Conservation (phyloP, 768 basidiomycete species). For the Pluteus cervinus region DNA sequence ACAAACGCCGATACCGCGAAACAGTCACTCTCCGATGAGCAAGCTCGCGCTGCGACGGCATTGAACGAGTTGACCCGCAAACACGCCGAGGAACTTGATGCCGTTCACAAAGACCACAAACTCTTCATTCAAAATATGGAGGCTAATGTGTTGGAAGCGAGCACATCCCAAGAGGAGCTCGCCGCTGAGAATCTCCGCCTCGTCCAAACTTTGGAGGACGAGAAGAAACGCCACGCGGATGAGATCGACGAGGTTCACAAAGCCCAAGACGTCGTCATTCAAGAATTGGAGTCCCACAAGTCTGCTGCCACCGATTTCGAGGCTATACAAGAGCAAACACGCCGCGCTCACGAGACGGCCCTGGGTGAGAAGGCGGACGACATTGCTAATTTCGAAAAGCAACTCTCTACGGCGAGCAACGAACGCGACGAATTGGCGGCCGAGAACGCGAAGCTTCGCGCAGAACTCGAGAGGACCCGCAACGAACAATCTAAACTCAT, state of each 20-base stretch:
- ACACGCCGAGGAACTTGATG: conserved; percentile 2
- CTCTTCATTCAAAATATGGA: conserved; percentile 9
- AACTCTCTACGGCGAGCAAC: conserved; percentile 38
- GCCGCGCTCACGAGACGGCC: conserved; percentile 36
- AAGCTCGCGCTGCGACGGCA: not conserved
- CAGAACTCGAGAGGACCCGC: conserved; percentile 53
- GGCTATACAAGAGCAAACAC: conserved; percentile 34
- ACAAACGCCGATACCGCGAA: too few species aligned
- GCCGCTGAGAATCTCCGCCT: conserved; percentile 43
- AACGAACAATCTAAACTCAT: conserved; percentile 56
- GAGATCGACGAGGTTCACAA: conserved; percentile 41
- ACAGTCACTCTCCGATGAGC: too few species aligned
- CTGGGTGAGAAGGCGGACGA: conserved; percentile 43
- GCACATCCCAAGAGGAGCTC: conserved; percentile 14
- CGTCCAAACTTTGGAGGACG: conserved; percentile 37
- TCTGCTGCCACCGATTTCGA: conserved; percentile 45
- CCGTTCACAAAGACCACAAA: conserved; percentile 15
- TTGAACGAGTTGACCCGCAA: conserved; percentile 4
- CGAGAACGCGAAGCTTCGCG: conserved; percentile 46
- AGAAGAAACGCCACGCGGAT: conserved; percentile 41
- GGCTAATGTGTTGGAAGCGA: conserved; percentile 35
- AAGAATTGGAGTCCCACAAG: conserved; percentile 61
- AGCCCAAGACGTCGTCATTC: conserved; percentile 41
- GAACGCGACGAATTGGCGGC: conserved; percentile 38
- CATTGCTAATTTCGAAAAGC: conserved; percentile 43